Percentiles rank a stretch among this genome's conserved stretches.
These are phyloP conservation scores for Colletotrichum tropicicola DNA, from an alignment of 2,329 filamentous ascomycete genomes.

Conservation along the genomic window DNA sequence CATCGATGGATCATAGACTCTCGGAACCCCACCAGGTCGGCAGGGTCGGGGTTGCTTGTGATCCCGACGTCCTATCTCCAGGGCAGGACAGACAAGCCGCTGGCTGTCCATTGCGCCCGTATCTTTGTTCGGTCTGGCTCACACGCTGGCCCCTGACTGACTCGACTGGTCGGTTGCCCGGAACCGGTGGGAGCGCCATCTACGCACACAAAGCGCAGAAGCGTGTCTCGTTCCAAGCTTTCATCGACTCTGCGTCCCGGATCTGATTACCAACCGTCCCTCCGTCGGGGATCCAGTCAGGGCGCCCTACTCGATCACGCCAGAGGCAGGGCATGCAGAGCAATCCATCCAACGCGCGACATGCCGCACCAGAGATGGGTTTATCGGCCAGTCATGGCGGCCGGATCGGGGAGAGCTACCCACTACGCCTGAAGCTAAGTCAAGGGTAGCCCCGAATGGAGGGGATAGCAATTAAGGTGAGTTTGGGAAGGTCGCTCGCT, in stretches of 20 bases:
- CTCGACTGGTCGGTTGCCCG: conserved; percentile 12
- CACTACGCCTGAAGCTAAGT: conserved; percentile 25
- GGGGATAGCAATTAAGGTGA: conserved; percentile 26
- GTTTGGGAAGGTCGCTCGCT: conserved; percentile 23
- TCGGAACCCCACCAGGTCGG: conserved; percentile 21
- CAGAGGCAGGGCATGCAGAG: conserved; percentile 28
- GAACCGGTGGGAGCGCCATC: conserved; percentile 18
- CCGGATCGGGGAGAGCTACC: conserved; percentile 22
- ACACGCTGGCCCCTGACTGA: background rate
- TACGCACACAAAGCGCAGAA: conserved; percentile 9
- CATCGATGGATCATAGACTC: conserved; percentile 31
- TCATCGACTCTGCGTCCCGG: conserved; percentile 1
- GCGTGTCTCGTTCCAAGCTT: conserved; percentile 1
- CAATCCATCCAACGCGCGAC: conserved; percentile 27
- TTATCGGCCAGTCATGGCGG: conserved; percentile 23
- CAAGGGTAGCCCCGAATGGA: conserved; percentile 29
- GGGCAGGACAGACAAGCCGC: background rate
- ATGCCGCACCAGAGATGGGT: conserved; percentile 20
- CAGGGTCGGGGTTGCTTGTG: conserved; percentile 26
- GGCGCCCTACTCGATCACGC: conserved; percentile 29
- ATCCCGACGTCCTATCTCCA: conserved; percentile 22
- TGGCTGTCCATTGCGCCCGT: conserved; percentile 20
- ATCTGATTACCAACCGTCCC: conserved; percentile 30
- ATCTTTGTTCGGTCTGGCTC: conserved; percentile 24
- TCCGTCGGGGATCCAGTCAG: conserved; percentile 9